Evolutionary conservation across 1,139 yeast genomes (phyloP).

Genomic region (Debaryomyces fabryi): DNA sequence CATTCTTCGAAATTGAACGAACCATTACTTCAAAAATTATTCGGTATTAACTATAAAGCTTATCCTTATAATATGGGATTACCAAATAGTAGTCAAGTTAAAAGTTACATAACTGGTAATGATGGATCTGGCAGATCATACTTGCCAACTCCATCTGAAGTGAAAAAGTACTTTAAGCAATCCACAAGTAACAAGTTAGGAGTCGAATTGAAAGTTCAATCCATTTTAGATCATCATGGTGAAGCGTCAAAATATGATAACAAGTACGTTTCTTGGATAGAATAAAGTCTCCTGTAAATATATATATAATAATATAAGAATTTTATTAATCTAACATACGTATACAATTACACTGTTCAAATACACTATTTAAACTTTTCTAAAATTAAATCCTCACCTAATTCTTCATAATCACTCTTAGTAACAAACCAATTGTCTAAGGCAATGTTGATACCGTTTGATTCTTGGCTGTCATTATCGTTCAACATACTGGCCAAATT

Average conservation of each 20-base stretch:
- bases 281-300: conserved; percentile 14
- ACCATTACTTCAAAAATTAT: conserved; percentile 47
- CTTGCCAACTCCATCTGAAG: conserved; percentile 69
- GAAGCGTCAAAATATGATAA: conserved; percentile 58
- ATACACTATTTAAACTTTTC: conserved; percentile 53
- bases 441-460: conserved; percentile 46
- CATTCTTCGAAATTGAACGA: conserved; percentile 34
- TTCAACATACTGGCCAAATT: conserved; percentile 58
- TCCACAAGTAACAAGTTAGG: conserved; percentile 61
- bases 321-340: conserved; percentile 5
- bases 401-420: conserved; percentile 59
- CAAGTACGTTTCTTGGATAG: conserved; percentile 62
- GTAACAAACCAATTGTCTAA: conserved; percentile 58
- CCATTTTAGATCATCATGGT: conserved; percentile 63
- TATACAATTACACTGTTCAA: conserved; percentile 1
- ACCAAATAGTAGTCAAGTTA: conserved; percentile 66
- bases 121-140: conserved; percentile 64
- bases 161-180: conserved; percentile 59
- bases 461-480: conserved; percentile 41
- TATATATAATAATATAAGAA: conserved; percentile 6
- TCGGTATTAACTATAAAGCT: conserved; percentile 55
- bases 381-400: conserved; percentile 58
- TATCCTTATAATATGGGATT: conserved; percentile 83
- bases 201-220: conserved; percentile 56
- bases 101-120: conserved; percentile 62